Percentiles rank a stretch among this genome's conserved stretches.
Conservation (phyloP, 768 basidiomycete species). For the Lactarius vividus region DNA sequence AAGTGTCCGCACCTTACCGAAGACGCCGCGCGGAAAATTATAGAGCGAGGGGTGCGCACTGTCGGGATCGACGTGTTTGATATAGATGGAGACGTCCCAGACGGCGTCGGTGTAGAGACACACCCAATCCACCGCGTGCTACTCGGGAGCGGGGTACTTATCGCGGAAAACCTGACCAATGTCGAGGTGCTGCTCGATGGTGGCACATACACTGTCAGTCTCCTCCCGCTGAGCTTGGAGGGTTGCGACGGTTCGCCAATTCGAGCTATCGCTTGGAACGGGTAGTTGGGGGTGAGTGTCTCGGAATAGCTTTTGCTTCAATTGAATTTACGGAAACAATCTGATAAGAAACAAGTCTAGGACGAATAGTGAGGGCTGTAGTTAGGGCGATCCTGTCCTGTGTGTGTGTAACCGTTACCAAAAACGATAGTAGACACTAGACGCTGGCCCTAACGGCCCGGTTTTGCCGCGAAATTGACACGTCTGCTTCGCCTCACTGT, state of each 20-base stretch:
- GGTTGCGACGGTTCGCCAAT: constrained; percentile 67
- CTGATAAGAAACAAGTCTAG: constrained; percentile 8
- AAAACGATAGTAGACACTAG: neutral
- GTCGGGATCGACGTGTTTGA: constrained; percentile 64
- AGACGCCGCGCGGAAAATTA: constrained; percentile 49
- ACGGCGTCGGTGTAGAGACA: constrained; percentile 34
- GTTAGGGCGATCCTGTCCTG: neutral
- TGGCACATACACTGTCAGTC: constrained; percentile 44
- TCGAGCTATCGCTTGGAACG: constrained; percentile 60
- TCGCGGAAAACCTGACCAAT: constrained; percentile 69
- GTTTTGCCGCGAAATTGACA: neutral
- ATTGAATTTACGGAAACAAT: neutral
- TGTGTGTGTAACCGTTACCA: neutral
- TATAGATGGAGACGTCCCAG: constrained; percentile 52
- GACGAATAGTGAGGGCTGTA: neutral
- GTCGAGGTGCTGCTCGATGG: constrained; percentile 42
- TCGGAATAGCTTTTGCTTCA: neutral
- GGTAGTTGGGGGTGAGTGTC: neutral
- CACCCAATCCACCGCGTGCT: constrained; percentile 53
- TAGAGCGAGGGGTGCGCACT: constrained; percentile 51
- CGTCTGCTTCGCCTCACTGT: neutral
- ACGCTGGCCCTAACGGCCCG: neutral
- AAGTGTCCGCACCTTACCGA: constrained; percentile 63
- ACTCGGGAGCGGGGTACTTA: constrained; percentile 58
- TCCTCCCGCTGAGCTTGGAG: constrained; percentile 57